Evolutionary conservation across 2,329 filamentous ascomycete species (phyloP), one percentile per base, ranked within the genome.

Genomic region (Fusarium sulawesiense): DNA sequence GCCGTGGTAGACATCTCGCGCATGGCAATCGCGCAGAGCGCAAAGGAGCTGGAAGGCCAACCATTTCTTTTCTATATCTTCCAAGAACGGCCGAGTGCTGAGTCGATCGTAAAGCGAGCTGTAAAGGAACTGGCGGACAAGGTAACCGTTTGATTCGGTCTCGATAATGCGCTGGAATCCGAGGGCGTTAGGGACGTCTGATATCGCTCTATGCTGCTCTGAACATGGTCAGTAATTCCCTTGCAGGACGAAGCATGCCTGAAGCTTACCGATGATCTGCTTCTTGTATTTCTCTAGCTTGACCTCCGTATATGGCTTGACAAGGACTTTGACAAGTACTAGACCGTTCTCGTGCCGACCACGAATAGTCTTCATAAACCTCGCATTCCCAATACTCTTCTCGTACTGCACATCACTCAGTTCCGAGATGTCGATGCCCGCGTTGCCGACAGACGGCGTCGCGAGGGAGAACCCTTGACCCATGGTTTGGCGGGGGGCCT

Each of bases 61-160:
- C 96, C 96, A 99, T 83, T 97, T 98, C 86, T 98, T 98, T 80
- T 99, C 96, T 71, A 99, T 96, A 71, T 97, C 93, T 80, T 99
- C 97, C 12, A 98, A 85, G 74, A 99, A 99, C 0, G 96, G 97
- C 10, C 97, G 90, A 11, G 96, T 99, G 80, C 96, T 97, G 80
- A 99, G 89, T 56, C 96, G 92, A 82, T 99, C 96, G 82, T 99
- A 99, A 7, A 99, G 87, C 25, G 96, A 98, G 84, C 92, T 98
- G 81, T 98, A 96, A 65, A 98, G 90, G 78, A 93, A 98, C 80
- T 98, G 97, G 55, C 96, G 92, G 60, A 98, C 93, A 21, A 99
- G 88, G 78, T 97, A 97, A 49, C 94, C 96, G 77, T 94, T 94
- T 45, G 91, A 94, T 68, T 93, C 91, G 14, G 94, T 98, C 81